These are phyloP conservation scores for Arctostaphylos glauca DNA, from an alignment of 148 eudicot genomes.

Conservation along the genomic window DNA sequence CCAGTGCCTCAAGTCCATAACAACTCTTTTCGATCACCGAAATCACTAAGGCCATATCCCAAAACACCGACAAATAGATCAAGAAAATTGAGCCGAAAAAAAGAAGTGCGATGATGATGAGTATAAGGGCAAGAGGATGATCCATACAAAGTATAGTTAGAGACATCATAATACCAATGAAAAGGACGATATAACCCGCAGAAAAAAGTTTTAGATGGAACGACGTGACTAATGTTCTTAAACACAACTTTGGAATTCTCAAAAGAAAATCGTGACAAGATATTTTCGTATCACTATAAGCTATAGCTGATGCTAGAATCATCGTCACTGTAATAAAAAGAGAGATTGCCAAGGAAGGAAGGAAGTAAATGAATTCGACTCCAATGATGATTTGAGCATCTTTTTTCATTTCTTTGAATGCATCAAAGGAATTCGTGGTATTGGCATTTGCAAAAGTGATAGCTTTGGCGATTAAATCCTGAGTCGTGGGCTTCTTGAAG, in stretches of 20 bases:
- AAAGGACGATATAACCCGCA: not conserved
- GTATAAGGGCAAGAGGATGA: not conserved
- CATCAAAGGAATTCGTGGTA: not conserved
- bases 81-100: too few species aligned
- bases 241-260: not conserved
- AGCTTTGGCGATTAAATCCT: not conserved
- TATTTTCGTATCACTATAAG: too few species aligned
- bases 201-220: not conserved
- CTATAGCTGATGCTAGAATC: too few species aligned
- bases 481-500: not conserved
- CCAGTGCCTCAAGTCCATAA: too few species aligned
- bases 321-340: too few species aligned
- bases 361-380: too few species aligned
- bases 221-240: not conserved
- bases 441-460: not conserved
- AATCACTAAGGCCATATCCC: too few species aligned
- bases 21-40: too few species aligned
- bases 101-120: not conserved
- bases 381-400: too few species aligned
- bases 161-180: not conserved
- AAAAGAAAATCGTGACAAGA: not conserved
- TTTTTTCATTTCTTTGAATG: too few species aligned
- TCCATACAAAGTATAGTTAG: not conserved
- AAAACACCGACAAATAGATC: too few species aligned
- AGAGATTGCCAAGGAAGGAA: too few species aligned